Evolutionary conservation across 805 yeast species (phyloP).

Genomic region (Teunomyces atbi): DNA sequence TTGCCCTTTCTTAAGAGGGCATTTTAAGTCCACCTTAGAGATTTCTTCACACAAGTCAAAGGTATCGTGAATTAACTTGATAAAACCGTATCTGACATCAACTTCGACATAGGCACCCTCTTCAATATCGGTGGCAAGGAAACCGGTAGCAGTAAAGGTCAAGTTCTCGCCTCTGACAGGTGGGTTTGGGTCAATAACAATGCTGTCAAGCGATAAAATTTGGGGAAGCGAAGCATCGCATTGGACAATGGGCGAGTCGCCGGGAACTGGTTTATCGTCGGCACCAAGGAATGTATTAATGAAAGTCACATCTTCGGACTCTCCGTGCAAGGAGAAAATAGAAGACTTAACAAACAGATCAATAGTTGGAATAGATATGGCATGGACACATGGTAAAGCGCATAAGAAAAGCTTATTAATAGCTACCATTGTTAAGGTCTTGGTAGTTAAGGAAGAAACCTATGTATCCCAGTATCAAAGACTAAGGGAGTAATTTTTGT

Average conservation of each 20-base stretch:
- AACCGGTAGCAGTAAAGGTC: conserved; percentile 75
- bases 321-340: conserved; percentile 11
- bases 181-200: conserved; percentile 78
- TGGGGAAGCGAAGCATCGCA: conserved; percentile 72
- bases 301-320: conserved; percentile 6
- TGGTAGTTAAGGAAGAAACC: background rate
- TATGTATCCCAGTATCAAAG: background rate
- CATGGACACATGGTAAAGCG: conserved; percentile 15
- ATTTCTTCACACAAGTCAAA: conserved; percentile 89
- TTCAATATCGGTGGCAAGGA: conserved; percentile 49
- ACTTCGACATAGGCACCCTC: conserved; percentile 96
- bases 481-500: background rate
- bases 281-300: conserved; percentile 25
- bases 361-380: conserved; percentile 21
- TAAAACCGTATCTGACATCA: conserved; percentile 89
- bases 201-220: conserved; percentile 55
- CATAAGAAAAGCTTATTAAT: conserved; percentile 13
- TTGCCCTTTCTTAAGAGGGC: conserved; percentile 76
- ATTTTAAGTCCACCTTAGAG: conserved; percentile 75
- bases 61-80: conserved; percentile 83
- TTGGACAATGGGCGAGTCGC: conserved; percentile 77
- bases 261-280: conserved; percentile 74
- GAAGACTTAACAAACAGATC: conserved; percentile 13
- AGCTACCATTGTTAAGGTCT: conserved; percentile 18
- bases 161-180: conserved; percentile 84